phyloP scores from a whole-genome alignment of 495 filamentous ascomycete genomes.

The Xylaria longipes region DNA sequence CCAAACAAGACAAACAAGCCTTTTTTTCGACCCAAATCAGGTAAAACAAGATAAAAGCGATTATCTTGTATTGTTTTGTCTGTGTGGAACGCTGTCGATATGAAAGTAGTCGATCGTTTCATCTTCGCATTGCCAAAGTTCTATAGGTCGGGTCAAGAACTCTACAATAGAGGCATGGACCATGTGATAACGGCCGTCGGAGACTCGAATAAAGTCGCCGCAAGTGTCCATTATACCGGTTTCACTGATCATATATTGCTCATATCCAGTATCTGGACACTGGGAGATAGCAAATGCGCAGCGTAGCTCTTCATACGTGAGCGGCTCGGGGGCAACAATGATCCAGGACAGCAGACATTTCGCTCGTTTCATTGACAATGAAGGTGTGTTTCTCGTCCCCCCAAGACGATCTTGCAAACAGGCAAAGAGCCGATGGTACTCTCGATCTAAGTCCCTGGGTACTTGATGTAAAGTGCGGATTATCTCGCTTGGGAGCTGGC shows the following conservation, averaged over 20 bases:
- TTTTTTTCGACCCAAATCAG: no score
- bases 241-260: constrained; percentile 8
- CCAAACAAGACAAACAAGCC: no score
- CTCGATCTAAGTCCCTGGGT: constrained; percentile 24
- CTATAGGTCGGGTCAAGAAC: constrained; percentile 28
- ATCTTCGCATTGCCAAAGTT: constrained; percentile 27
- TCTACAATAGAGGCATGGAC: constrained; percentile 32
- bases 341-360: constrained; percentile 26
- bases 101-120: constrained; percentile 24
- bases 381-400: not conserved
- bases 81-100: no score
- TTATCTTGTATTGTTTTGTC: no score
- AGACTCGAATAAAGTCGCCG: constrained; percentile 30
- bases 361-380: constrained; percentile 20
- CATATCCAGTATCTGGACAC: constrained; percentile 6
- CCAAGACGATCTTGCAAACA: constrained; percentile 13
- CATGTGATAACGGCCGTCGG: constrained; percentile 25
- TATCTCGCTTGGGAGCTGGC: constrained; percentile 16
- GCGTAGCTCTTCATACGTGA: constrained; percentile 15
- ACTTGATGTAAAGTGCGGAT: constrained; percentile 7
- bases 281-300: constrained; percentile 15
- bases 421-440: constrained; percentile 23
- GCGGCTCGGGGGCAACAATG: constrained; percentile 17
- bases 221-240: constrained; percentile 30
- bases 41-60: no score